Conservation (phyloP, 1,284 basidiomycete species). For the Malassezia japonica region DNA sequence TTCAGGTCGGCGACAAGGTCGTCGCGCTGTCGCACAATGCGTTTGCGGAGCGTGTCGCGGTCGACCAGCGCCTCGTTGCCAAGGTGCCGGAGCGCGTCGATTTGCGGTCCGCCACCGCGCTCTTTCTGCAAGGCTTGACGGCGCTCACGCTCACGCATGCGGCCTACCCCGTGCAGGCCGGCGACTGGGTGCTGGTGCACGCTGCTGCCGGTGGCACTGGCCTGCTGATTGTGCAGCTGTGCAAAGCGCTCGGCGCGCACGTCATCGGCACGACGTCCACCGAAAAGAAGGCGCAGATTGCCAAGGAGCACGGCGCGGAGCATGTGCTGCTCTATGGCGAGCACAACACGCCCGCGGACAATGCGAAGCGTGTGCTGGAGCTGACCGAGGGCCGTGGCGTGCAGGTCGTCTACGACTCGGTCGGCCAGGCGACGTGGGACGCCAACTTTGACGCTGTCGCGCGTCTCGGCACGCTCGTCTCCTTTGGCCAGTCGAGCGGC, state of each 20-base stretch:
- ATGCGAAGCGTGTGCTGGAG: slow-evolving; percentile 47
- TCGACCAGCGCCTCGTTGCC: slow-evolving; percentile 59
- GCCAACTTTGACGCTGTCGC: slow-evolving; percentile 66
- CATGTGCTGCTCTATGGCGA: slow-evolving; percentile 71
- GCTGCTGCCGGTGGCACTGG: slow-evolving; percentile 74
- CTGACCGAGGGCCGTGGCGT: slow-evolving; percentile 68
- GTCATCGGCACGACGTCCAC: slow-evolving; percentile 93
- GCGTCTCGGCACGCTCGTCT: slow-evolving; percentile 57
- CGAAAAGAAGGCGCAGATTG: slow-evolving; percentile 71
- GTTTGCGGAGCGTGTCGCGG: slow-evolving; percentile 67
- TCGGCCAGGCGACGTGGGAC: slow-evolving; percentile 57
- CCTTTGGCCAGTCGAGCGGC: slow-evolving; percentile 78
- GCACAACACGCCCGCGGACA: background rate
- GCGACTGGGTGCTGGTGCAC: slow-evolving; percentile 63
- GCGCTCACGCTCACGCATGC: slow-evolving; percentile 70
- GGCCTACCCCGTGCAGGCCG: slow-evolving; percentile 65
- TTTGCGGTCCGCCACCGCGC: slow-evolving; percentile 60
- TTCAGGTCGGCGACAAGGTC: slow-evolving; percentile 58
- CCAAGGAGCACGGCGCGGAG: slow-evolving; percentile 68
- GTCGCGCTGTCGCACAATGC: slow-evolving; percentile 55
- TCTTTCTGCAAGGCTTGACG: slow-evolving; percentile 68
- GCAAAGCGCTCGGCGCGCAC: slow-evolving; percentile 59
- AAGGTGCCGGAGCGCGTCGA: slow-evolving; percentile 55
- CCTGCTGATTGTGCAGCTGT: slow-evolving; percentile 53
- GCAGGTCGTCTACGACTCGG: slow-evolving; percentile 81